Evolutionary conservation across 2,329 filamentous ascomycete genomes (phyloP), one percentile per base, ranked within the genome.

Genomic region (Polytolypa hystricis): DNA sequence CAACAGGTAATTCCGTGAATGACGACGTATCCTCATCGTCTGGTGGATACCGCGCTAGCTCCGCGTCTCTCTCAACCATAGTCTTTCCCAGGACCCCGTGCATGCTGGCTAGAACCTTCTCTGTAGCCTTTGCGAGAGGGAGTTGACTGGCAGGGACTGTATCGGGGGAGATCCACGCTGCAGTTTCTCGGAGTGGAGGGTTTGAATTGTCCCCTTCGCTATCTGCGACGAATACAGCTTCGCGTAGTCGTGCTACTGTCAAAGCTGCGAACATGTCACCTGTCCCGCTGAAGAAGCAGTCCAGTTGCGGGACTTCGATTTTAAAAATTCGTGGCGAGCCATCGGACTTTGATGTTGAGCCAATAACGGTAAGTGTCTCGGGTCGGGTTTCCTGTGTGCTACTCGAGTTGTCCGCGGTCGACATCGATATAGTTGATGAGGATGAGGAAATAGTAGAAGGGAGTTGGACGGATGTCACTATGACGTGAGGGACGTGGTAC

Each of bases 211-310:
- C 21, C 15, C 5, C n/a, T 12, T 36, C 49, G 2, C 55, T 48
- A 4, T 51, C 54, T 0, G 65, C 64, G 3, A 61, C 62, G 35
- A 66, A 60, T 1, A 84, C 81, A 17, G 84, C 86, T 65, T 96
- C 84, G 40, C 89, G 79, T 53, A 98, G 77, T 19, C 89, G 78
- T 27, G 84, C 84, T 1, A 94, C 77, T 54, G 85, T 86, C 30
- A 98, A 70, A 5, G 89, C 89, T 19, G 86, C 89, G 55, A 98
- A 96, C 89, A 98, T 95, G 65, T 98, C 91, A 31, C 91, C 91
- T 0, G 93, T 96, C 27, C 91, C 91, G 50, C 82, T 86, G 62
- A 96, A 98, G 69, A 91, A 94, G 62, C 86, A 84, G 54, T 94
- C 83, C 41, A 95, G 79, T 18, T 81, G 75, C 0, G 89, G 86